Evolutionary conservation across 2,329 filamentous ascomycete species (phyloP).

Genomic region (Penicillium fuscoglaucum): DNA sequence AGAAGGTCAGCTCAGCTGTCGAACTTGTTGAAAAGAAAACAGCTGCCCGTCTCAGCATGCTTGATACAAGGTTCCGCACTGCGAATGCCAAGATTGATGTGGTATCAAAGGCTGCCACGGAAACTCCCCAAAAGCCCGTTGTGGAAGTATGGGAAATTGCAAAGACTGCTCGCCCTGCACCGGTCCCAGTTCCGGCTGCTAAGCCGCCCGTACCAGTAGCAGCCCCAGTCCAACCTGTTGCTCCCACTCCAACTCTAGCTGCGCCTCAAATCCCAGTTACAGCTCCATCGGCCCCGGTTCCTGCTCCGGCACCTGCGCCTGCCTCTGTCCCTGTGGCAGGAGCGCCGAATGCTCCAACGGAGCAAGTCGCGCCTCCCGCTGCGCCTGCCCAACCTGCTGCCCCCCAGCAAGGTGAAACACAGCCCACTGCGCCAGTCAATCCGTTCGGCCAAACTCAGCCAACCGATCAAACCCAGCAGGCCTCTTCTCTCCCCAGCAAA

Average conservation of each 20-base stretch:
- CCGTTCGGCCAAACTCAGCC: slow-evolving; percentile 33
- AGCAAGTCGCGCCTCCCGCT: neutral
- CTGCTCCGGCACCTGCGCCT: slow-evolving; percentile 14
- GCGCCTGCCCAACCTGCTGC: slow-evolving; percentile 12
- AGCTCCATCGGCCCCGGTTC: slow-evolving; percentile 9
- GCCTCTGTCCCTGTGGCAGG: neutral
- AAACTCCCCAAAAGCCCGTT: slow-evolving; percentile 81
- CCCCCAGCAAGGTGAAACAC: slow-evolving; percentile 18
- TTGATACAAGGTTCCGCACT: slow-evolving; percentile 65
- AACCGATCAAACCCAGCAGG: slow-evolving; percentile 24
- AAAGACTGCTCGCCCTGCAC: slow-evolving; percentile 62
- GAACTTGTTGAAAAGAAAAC: slow-evolving; percentile 74
- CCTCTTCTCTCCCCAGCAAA: slow-evolving; percentile 33
- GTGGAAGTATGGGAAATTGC: slow-evolving; percentile 83
- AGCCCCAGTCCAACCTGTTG: slow-evolving; percentile 20
- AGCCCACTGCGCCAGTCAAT: slow-evolving; percentile 20
- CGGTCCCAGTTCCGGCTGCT: slow-evolving; percentile 35
- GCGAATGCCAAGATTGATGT: slow-evolving; percentile 72
- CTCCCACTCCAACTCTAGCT: slow-evolving; percentile 23
- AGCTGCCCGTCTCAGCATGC: slow-evolving; percentile 73
- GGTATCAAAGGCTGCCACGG: slow-evolving; percentile 76
- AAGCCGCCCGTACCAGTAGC: slow-evolving; percentile 30
- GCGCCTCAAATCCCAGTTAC: slow-evolving; percentile 5
- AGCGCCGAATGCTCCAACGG: neutral
- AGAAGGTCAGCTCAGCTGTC: slow-evolving; percentile 59